Base-by-base conservation (phyloP, 805 yeast species). In the Kodamaea lidongshanica region DNA sequence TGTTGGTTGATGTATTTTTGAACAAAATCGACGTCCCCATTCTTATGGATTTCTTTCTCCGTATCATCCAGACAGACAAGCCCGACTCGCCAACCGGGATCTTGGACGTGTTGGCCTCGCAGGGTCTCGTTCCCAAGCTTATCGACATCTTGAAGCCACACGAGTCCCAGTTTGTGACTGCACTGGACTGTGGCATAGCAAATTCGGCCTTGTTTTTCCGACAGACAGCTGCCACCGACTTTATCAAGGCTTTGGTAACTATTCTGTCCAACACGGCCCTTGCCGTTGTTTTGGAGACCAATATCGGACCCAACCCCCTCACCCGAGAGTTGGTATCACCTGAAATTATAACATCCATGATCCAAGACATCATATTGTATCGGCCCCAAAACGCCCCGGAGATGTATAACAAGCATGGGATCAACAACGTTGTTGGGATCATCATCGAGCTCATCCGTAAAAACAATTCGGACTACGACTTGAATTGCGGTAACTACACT, bases 181-280 rank as follows among this genome's bases (percentile, higher is more conserved):
- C 35, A 15, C 15, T 37, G 11, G 27, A 19, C 7, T 20, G 34
- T 10, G 33, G 24, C 14, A 46, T 59, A 12, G 55, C 64, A 1
- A 51, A 58, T 25, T 52, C 52, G n/a, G 41, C 44, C 21, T 38
- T 54, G 14, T 55, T 58, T 32, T 64, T 64, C 43, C 77, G 77
- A 27, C 97, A 92, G 54, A 78, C 92, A 11, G 94, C 97, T 0
- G 94, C 95, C 1, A 94, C 95, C 13, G 98, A 92, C 51, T 92
- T 92, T 50, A 63, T 92, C 31, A 92, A 92, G 52, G 96, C 97
- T 0, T 77, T 92, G 46, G 82, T 92, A 19, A 81, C 96, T 3
- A 84, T 92, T 18, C 85, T 96, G 24, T 95, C 96, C 6, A 92
- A 89, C 48, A 57, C 67, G 3, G 65, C 70, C 3, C 45, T 65